Evolutionary conservation across 2,329 filamentous ascomycete genomes (phyloP), one percentile per base, ranked within the genome.

Genomic region (Tolypocladium nubicola): DNA sequence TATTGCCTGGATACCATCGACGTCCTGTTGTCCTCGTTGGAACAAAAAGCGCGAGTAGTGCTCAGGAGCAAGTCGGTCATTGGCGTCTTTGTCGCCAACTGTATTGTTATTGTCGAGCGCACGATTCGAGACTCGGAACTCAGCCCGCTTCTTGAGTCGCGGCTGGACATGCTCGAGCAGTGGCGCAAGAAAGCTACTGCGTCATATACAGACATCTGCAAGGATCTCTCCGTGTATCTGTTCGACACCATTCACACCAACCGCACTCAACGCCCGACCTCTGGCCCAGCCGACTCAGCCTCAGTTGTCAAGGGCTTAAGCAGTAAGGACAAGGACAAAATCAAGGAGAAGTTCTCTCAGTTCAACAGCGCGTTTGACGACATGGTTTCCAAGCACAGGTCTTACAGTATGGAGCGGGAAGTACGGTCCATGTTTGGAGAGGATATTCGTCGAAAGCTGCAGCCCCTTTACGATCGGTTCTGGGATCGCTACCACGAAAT

Each of bases 401-500:
- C 80, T 35, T 89, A 90, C 66, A 86, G 80, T 66, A 96, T 97
- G 89, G 94, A 99, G 75, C 83, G 84, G 30, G 93, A 97, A 69
- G 93, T 97, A 38, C 83, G 90, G 49, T 81, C 84, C 61, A 84
- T 88, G 73, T 82, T 97, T 66, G 86, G 85, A 19, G 85, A 87
- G 65, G 92, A 97, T 67, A 87, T 97, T 61, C 90, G 94, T 70
- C 86, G 87, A 65, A 90, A 96, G 75, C 86, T 99, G 57, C 93
- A 97, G 74, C 92, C 93, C 56, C 79, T 99, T 16, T 99, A 99
- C 75, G 88, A 88, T 61, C 83, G 94, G 52, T 99, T 99, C 74
- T 97, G 90, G 85, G 94, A 97, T 73, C 83, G 93, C 35, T 99
- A 99, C 70, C 92, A 97, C 70, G 94, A 97, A 73, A 86, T 97